These are phyloP conservation scores for Gremmenia infestans DNA, from an alignment of 2,329 filamentous ascomycete genomes.

Conservation along the genomic window DNA sequence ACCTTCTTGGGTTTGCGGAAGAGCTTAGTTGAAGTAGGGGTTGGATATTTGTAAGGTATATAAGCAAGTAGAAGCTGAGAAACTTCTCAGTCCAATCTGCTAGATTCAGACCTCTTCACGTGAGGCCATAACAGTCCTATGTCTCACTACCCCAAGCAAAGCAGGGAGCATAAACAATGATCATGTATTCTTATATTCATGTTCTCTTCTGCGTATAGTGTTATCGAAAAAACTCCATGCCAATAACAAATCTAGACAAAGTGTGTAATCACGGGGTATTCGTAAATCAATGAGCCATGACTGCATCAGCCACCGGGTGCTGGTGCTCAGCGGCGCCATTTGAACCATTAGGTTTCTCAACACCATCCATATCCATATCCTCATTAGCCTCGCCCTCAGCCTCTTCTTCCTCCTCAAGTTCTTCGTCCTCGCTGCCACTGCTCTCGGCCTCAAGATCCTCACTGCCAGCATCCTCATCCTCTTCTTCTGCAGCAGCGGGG, in stretches of 20 bases:
- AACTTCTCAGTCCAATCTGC: no score
- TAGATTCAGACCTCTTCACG: neutral
- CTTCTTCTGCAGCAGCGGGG: conserved; percentile 49
- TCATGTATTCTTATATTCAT: neutral
- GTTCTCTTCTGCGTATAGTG: neutral
- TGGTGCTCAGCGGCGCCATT: conserved; percentile 15
- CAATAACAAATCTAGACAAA: conserved; percentile 1
- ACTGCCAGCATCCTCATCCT: conserved; percentile 64
- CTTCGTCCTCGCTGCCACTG: conserved; percentile 56
- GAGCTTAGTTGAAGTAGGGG: no score
- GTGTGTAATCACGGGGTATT: conserved; percentile 15
- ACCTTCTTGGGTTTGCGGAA: no score
- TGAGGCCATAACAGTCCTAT: neutral
- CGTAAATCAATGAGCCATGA: conserved; percentile 30
- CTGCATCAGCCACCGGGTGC: conserved; percentile 23
- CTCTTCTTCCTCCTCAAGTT: conserved; percentile 47
- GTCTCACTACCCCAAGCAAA: neutral
- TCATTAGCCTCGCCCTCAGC: conserved; percentile 37
- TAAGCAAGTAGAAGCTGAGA: no score
- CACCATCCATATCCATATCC: conserved; percentile 47
- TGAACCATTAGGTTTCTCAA: conserved; percentile 25
- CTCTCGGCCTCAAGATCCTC: conserved; percentile 77
- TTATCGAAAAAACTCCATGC: neutral
- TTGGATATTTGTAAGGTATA: no score
- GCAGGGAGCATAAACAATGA: no score